Base-by-base conservation (phyloP, 2,329 filamentous ascomycete species). In the Cryphonectria parasitica region DNA sequence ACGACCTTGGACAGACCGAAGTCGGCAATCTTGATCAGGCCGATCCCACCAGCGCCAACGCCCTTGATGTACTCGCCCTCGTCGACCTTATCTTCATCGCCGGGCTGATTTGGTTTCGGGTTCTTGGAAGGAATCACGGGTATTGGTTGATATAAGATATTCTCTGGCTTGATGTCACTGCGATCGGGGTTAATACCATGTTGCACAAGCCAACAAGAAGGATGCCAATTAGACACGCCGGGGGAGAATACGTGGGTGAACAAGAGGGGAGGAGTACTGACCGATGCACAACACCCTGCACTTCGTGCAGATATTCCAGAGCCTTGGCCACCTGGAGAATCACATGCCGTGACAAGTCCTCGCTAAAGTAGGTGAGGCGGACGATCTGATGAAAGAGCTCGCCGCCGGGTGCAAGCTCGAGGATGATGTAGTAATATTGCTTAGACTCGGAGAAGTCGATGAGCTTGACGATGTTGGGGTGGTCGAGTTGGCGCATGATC, bases 311-410 rank as follows among this genome's bases (percentile, higher is more conserved):
- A 79, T 98, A 98, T 78, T 95, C 91, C 68, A 99, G 85, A 19
- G 96, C 95, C 76, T 97, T 90, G n/a, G 96, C 96, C 22, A 99
- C 96, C 79, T 98, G 95, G 4, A 90, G 85, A 76, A 99, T 99
- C 77, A 98, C 95, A 80, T 98, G 96, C 75, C 96, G 88, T 67
- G 95, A 97, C 1, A 99, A 86, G 64, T 98, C 91, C 80, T 99
- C 96, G 83, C 95, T 98, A 79, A 99, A 99, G 80, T 98, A 99
- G 19, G 96, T 99, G 79, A 99, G 89, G 75, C 95, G 92, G 66
- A 99, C 96, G 76, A 99, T 98, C 80, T 98, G 95, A 80, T 99
- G 96, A 86, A 99, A 99, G 15, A 99, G 86, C 83, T 99, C 96
- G 78, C 96, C 96, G 71, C 96, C 96, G 0, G 95, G 94, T 70